phyloP scores from a whole-genome alignment of 2,329 filamentous ascomycete species.

The Drechslerella coelobrocha region DNA sequence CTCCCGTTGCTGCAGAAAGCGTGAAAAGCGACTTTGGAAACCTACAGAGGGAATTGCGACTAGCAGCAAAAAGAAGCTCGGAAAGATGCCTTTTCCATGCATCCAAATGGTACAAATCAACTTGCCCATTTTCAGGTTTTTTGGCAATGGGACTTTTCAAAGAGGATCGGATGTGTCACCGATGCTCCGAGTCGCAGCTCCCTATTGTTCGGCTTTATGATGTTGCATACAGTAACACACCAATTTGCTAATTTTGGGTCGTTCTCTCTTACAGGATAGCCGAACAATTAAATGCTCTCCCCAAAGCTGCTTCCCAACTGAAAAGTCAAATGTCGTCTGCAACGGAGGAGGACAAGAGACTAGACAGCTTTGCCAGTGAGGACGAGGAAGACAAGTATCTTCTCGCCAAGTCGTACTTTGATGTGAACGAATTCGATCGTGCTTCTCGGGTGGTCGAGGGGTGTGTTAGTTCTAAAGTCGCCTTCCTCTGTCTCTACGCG shows the following conservation, averaged over 20 bases:
- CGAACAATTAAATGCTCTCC: slow-evolving; percentile 43
- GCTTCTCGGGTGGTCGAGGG: slow-evolving; percentile 74
- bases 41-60: slow-evolving; percentile 37
- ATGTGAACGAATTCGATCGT: slow-evolving; percentile 92
- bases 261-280: slow-evolving; percentile 23
- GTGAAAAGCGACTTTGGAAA: slow-evolving; percentile 31
- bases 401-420: slow-evolving; percentile 90
- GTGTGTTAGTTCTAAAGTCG: slow-evolving; percentile 66
- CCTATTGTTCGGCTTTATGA: background rate
- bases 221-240: slow-evolving; percentile 18
- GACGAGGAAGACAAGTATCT: slow-evolving; percentile 67
- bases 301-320: slow-evolving; percentile 63
- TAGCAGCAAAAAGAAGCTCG: slow-evolving; percentile 83
- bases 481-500: slow-evolving; percentile 91
- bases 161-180: slow-evolving; percentile 11
- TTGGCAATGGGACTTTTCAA: background rate
- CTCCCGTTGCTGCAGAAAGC: slow-evolving; percentile 23
- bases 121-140: background rate
- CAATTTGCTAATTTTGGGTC: slow-evolving; percentile 22
- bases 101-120: slow-evolving; percentile 78
- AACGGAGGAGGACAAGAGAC: slow-evolving; percentile 8
- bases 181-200: no score
- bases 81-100: slow-evolving; percentile 95
- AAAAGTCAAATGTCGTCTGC: slow-evolving; percentile 73
- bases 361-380: slow-evolving; percentile 35